Base-by-base conservation (phyloP, 2,329 filamentous ascomycete species). In the Fusarium xylarioides region DNA sequence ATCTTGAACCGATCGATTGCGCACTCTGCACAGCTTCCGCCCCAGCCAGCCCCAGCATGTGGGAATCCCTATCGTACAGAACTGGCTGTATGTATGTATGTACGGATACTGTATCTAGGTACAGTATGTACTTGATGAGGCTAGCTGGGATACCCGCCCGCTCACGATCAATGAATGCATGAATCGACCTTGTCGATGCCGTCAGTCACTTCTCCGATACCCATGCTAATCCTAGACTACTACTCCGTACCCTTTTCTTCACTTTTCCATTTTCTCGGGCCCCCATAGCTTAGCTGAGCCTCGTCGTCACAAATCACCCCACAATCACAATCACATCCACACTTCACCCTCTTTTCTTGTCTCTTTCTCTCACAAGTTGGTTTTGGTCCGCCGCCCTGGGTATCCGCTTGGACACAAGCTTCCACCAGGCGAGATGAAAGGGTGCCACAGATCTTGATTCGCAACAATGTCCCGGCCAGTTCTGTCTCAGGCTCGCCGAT, bases 401-500 rank as follows among this genome's bases (percentile, higher is more conserved):
- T 74, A 70, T 74, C 71, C 68, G 71, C 64, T 74, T 68, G 66
- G 59, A 68, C 74, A 76, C 72, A 74, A 76, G 70, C 75, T 79
- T 80, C 74, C 67, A 74, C 78, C 78, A 80, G 78, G 77, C 80
- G 78, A 82, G 81, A 82, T 82, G 80, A 80, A 68, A 63, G 76
- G 73, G 82, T 82, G 71, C 76, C 79, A 83, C 82, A 82, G 81
- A 83, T 82, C 81, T 82, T 79, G 76, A 75, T 76, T 76, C 76
- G 76, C 75, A 78, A 77, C 79, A 79, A 80, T 81, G 76, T 77
- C 79, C 78, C 79, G 79, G 77, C 70, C 68, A 74, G 72, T 66
- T 68, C 38, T 77, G 75, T 76, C 75, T 77, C 66, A 77, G 52
- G 58, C 52, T 66, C 68, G 57, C 57, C 71, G 75, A 77, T 74